Conservation (phyloP, 768 basidiomycete species). For the Calocera viscosa region DNA sequence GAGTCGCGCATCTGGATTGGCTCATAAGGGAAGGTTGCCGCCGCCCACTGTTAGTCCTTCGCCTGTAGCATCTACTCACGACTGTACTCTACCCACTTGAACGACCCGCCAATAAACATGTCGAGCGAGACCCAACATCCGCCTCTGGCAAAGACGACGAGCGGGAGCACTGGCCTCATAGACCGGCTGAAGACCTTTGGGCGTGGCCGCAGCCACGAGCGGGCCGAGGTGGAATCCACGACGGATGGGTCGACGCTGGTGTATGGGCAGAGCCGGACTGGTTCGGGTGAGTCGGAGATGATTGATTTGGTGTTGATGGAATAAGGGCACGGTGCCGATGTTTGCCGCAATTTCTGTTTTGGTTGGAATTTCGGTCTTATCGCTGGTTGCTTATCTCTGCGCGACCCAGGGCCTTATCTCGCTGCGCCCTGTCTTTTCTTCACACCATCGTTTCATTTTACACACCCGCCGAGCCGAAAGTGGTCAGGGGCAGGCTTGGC, state of each 20-base stretch:
- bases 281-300: not conserved
- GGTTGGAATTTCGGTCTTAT: not conserved
- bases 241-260: conserved; percentile 6
- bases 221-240: not conserved
- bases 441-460: too few relatives aligned
- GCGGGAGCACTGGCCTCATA: not conserved
- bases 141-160: not conserved
- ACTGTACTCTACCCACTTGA: not conserved
- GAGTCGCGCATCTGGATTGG: not conserved
- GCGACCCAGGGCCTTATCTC: too few relatives aligned
- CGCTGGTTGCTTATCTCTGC: not conserved
- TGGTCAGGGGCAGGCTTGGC: not conserved
- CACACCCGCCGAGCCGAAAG: too few relatives aligned
- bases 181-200: not conserved
- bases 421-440: too few relatives aligned
- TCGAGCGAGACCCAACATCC: not conserved
- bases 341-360: not conserved
- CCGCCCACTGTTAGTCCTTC: not conserved
- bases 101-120: not conserved
- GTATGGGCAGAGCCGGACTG: not conserved
- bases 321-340: not conserved
- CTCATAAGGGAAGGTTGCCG: not conserved
- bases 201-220: not conserved
- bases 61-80: not conserved
- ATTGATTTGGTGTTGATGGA: not conserved